These are phyloP conservation scores for Helminthosporium solani DNA, from an alignment of 2,329 filamentous ascomycete genomes.

Conservation along the genomic window DNA sequence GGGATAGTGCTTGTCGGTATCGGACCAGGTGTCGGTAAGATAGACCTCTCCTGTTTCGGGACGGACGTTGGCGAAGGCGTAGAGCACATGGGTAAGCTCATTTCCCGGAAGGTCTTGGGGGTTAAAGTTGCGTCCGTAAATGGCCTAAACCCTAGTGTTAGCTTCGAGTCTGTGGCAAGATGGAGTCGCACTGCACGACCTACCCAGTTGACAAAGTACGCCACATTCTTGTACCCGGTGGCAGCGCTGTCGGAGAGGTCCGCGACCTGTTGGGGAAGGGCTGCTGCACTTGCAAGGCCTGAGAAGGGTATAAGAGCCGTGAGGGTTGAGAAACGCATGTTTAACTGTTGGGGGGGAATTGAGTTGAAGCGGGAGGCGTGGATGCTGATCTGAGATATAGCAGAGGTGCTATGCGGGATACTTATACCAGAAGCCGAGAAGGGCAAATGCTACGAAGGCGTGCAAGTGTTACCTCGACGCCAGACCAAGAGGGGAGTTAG, in stretches of 20 bases:
- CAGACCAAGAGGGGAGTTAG: background rate
- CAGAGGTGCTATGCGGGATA: conserved; percentile 12
- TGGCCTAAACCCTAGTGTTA: conserved; percentile 28
- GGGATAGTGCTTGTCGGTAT: conserved; percentile 41
- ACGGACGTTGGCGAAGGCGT: conserved; percentile 42
- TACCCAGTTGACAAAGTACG: conserved; percentile 44
- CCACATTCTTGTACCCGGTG: conserved; percentile 39
- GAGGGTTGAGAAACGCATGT: conserved; percentile 25
- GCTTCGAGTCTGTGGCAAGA: background rate
- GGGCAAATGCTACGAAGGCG: conserved; percentile 1
- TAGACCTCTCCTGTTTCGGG: conserved; percentile 42
- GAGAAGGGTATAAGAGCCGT: conserved; percentile 23
- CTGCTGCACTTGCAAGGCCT: conserved; percentile 20
- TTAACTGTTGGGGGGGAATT: conserved; percentile 11
- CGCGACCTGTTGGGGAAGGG: conserved; percentile 20
- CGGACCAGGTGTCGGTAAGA: conserved; percentile 40
- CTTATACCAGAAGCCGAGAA: conserved; percentile 17
- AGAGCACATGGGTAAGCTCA: conserved; percentile 41
- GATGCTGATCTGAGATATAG: conserved; percentile 12
- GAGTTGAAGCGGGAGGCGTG: too few relatives aligned
- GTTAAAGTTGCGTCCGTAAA: conserved; percentile 41
- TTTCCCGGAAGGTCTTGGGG: conserved; percentile 37
- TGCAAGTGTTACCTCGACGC: conserved; percentile 6
- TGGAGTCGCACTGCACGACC: conserved; percentile 5
- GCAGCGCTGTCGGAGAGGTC: conserved; percentile 13